Base-by-base conservation (phyloP, 2,329 filamentous ascomycete genomes). In the Fusarium falciforme region DNA sequence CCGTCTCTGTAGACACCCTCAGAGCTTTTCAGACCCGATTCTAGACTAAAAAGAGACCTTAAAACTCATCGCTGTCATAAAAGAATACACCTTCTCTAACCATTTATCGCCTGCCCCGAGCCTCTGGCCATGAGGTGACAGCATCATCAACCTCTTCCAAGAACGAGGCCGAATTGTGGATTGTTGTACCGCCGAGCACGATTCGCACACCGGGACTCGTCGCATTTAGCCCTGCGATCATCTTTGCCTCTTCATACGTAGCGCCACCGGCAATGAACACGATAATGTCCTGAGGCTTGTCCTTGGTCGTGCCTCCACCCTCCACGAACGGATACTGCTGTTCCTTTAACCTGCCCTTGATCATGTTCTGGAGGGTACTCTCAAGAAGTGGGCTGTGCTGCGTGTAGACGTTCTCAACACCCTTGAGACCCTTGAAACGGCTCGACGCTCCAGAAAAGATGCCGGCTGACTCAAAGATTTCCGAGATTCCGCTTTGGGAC, bases 351-450 rank as follows among this genome's bases (percentile, higher is more conserved):
- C 93, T 91, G 0, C 96, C 97, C 80, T 98, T 98, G 85, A 98
- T 95, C 61, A 99, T 86, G 77, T 96, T 96, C 80, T 98, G 96
- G 20, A 99, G 85, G 1, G 95, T 98, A 27, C 90, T 89, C 82
- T 98, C 95, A 17, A 99, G 84, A 25, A 94, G 89, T 0, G 97
- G 95, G 7, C 94, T 97, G 82, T 99, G 96, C 82, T 99, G 97
- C 0, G 96, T 99, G 82, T 99, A 99, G 31, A 99, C 96, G 78
- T 99, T 99, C 82, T 99, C 97, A 1, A 99, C 96, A 2, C 96
- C 96, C 80, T 98, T 98, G 16, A 99, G 87, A 0, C 96, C 96
- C 79, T 97, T 98, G 82, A 99, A 95, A 6, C 95, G 91, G 79
- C 93, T 94, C 42, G 94, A 89, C 12, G 95, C 95, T 14, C 94